phyloP scores from a whole-genome alignment of 495 filamentous ascomycete species.

The Daldinia loculata region DNA sequence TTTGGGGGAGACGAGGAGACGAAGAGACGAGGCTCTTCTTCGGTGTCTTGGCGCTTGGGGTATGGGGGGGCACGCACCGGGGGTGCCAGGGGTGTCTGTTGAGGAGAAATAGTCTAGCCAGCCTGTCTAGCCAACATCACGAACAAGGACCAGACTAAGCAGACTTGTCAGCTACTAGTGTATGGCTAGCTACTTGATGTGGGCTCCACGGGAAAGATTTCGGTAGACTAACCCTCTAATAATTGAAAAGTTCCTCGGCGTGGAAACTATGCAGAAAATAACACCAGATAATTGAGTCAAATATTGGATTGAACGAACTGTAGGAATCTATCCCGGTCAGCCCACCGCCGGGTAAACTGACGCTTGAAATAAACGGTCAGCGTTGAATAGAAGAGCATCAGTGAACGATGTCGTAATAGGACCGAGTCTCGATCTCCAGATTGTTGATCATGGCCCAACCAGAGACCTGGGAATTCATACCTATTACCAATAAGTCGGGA shows the following conservation, averaged over 20 bases:
- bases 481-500: conserved; percentile 5
- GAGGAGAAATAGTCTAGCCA: conserved; percentile 9
- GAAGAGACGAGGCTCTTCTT: conserved; percentile 38
- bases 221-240: background rate
- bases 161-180: conserved; percentile 4
- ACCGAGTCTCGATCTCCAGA: conserved; percentile 17
- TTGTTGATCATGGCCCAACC: conserved; percentile 17
- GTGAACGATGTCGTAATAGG: conserved; percentile 23
- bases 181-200: background rate
- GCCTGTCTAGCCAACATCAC: conserved; percentile 4
- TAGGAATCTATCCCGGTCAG: background rate
- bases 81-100: conserved; percentile 2
- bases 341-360: conserved; percentile 14
- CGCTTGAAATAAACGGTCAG: conserved; percentile 28
- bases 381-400: conserved; percentile 2
- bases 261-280: background rate
- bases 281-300: background rate
- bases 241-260: background rate
- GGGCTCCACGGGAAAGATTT: background rate
- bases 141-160: conserved; percentile 2
- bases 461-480: conserved; percentile 16
- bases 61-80: conserved; percentile 14
- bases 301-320: background rate
- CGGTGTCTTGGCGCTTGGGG: conserved; percentile 42
- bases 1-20: conserved; percentile 13